phyloP scores from a whole-genome alignment of 164 flowering plant genomes.

The Vitis amurensis region DNA sequence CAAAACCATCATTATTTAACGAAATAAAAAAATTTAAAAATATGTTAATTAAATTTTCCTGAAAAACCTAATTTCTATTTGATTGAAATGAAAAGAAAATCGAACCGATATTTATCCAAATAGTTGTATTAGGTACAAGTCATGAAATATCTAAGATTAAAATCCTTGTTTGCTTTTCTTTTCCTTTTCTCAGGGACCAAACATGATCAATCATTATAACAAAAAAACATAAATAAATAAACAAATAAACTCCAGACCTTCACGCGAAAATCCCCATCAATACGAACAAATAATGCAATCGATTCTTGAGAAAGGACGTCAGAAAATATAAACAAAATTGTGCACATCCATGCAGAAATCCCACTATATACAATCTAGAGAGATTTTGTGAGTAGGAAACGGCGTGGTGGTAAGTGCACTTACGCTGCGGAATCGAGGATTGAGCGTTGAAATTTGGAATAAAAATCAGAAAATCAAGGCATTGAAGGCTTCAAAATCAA shows the following conservation, averaged over 20 bases:
- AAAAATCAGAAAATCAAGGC: no score
- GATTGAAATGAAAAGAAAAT: background rate
- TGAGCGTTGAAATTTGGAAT: no score
- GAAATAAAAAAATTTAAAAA: no score
- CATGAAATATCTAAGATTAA: background rate
- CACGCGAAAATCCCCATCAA: constrained; percentile 12
- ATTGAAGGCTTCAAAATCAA: no score
- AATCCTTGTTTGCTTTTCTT: background rate
- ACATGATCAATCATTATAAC: background rate
- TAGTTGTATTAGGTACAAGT: background rate
- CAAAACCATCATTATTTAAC: background rate
- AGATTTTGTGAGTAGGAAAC: no score
- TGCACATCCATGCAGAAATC: background rate
- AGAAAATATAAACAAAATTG: background rate
- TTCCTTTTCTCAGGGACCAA: background rate
- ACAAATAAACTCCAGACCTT: constrained; percentile 13
- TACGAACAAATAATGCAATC: constrained; percentile 3
- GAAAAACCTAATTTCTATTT: background rate
- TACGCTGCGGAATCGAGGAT: no score
- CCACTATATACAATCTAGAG: background rate
- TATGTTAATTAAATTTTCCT: no score
- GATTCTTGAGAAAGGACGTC: background rate
- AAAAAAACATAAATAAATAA: no score
- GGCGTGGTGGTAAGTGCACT: no score
- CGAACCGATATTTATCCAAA: background rate